Evolutionary conservation across 2,329 filamentous ascomycete genomes (phyloP), one percentile per base, ranked within the genome.

Genomic region (Aschersonia sp.): DNA sequence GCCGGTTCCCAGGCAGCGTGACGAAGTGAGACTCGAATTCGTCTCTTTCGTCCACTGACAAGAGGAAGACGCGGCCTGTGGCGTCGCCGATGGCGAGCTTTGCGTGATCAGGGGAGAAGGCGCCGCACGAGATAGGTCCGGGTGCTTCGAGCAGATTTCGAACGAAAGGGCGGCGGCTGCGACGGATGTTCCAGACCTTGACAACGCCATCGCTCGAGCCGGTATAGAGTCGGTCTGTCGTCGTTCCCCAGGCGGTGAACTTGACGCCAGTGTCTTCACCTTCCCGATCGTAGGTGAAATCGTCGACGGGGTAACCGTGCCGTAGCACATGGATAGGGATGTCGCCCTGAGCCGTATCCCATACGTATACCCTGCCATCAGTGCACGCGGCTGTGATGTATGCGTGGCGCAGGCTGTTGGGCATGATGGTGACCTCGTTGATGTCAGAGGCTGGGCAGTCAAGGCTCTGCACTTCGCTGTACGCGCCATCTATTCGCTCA

Each of bases 301-400:
- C 62, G 9, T 69, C 65, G 2, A 68, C 52, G 0, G 63, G 67
- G 40, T 62, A 61, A 7, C 73, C 77, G 51, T 83, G 79, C 5
- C 63, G 53, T 0, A 83, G 64, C 2, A 72, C 60, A 54, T 81
- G 77, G 29, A 79, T 71, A 0, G 77, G 73, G 40, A 65, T 61
- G 52, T 80, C 75, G n/a, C 69, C 71, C 9, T 64, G 66, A 0
- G 72, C 68, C 1, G 77, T 77, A 51, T 82, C 79, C 77, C 78
- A 83, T 1, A 83, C 68, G 50, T 82, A 82, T 0, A 75, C 73
- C 6, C 70, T 74, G 12, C 78, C 76, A 51, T 82, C 72, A 0
- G 79, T 82, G 52, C 77, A 81, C 3, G 73, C 74, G 0, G 78
- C 79, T 1, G 78, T 77, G 12, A 82, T 60, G 51, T 79, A 82